phyloP scores from a whole-genome alignment of 345 rosid species.

The Litchi chinensis region DNA sequence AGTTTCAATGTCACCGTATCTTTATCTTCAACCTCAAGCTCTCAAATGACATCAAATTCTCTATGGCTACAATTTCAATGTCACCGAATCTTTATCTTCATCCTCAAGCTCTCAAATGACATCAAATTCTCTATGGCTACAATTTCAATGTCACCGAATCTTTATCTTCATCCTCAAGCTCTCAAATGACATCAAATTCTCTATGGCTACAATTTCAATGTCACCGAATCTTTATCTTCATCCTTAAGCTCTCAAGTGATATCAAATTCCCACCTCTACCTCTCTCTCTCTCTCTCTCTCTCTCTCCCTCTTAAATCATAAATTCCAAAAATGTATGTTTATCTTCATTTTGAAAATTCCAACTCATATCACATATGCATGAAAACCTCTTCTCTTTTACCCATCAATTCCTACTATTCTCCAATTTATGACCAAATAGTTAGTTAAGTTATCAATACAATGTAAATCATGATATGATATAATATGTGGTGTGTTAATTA shows the following conservation, averaged over 20 bases:
- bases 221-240: conserved; percentile 6
- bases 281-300: neutral
- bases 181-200: neutral
- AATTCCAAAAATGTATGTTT: conserved; percentile 7
- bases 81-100: conserved; percentile 6
- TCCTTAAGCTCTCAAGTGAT: neutral
- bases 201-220: neutral
- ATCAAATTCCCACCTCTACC: conserved; percentile 12
- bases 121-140: neutral
- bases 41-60: neutral
- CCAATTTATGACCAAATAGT: too few species aligned
- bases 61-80: neutral
- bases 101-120: neutral
- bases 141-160: neutral
- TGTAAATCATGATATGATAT: too few species aligned
- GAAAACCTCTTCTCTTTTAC: too few species aligned
- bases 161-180: conserved; percentile 8
- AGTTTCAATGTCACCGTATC: neutral
- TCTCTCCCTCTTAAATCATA: neutral
- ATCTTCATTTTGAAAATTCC: neutral
- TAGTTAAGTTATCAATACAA: too few species aligned
- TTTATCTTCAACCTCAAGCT: conserved; percentile 9
- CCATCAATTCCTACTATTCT: too few species aligned
- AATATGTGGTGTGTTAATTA: too few species aligned
- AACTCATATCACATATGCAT: neutral